phyloP scores from a whole-genome alignment of 2,329 filamentous ascomycete genomes.

The Phialophora chinensis region DNA sequence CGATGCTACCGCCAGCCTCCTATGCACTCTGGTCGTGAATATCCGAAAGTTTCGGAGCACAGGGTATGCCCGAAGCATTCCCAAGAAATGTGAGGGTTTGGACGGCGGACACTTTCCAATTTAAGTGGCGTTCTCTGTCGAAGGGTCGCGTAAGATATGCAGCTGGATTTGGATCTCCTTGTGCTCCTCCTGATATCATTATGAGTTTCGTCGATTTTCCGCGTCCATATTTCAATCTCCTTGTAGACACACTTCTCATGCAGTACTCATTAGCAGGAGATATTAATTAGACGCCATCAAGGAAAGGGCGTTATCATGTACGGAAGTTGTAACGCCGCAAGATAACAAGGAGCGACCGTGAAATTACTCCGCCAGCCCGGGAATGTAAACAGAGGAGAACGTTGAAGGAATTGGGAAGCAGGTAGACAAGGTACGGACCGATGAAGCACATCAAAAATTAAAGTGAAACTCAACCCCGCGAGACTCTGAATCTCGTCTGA shows the following conservation, averaged over 20 bases:
- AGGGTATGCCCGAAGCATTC: background rate
- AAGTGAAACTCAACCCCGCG: too few species aligned
- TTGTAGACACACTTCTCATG: background rate
- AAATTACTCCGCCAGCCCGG: too few species aligned
- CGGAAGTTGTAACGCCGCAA: background rate
- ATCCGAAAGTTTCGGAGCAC: background rate
- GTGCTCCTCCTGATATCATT: background rate
- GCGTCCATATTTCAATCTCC: background rate
- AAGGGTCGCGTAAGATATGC: background rate
- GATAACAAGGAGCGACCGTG: background rate
- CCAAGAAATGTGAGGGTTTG: background rate
- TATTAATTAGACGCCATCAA: background rate
- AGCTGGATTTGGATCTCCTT: background rate
- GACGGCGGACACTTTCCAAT: background rate
- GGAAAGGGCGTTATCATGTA: background rate
- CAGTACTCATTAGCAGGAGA: background rate
- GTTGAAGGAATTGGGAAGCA: background rate
- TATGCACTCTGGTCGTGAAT: background rate
- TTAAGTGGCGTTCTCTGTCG: background rate
- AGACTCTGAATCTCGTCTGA: background rate
- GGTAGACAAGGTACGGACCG: background rate
- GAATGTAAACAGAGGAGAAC: background rate
- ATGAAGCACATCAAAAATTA: too few species aligned
- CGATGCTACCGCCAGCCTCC: background rate
- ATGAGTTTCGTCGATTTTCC: background rate